Conservation (phyloP, 495 filamentous ascomycete genomes). For the Podospora anserina region DNA sequence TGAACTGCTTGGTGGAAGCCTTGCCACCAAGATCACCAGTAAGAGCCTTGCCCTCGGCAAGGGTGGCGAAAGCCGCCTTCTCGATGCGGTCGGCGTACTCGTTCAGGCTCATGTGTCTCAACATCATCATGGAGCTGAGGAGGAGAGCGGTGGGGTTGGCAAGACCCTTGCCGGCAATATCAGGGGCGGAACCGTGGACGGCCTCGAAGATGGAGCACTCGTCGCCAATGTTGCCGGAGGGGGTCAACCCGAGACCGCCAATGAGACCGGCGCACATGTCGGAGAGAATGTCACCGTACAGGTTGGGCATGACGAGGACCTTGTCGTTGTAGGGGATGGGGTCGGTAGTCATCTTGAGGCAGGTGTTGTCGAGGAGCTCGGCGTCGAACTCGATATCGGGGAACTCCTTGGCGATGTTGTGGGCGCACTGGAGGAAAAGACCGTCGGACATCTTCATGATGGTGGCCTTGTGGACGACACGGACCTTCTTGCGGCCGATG, state of each 20-base stretch:
- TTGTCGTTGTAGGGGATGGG: conserved; percentile 96
- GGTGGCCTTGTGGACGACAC: conserved; percentile 97
- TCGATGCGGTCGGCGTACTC: conserved; percentile 85
- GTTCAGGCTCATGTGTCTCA: conserved; percentile 93
- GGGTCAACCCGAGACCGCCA: conserved; percentile 93
- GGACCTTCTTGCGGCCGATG: conserved; percentile 90
- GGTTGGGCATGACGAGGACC: conserved; percentile 98
- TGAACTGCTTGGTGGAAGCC: conserved; percentile 88
- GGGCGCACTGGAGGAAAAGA: conserved; percentile 86
- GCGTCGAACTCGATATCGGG: conserved; percentile 91
- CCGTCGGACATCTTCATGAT: conserved; percentile 99
- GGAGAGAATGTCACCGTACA: conserved; percentile 98
- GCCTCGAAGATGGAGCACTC: conserved; percentile 99
- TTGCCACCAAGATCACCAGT: conserved; percentile 95
- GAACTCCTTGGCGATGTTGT: conserved; percentile 86
- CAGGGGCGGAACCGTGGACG: conserved; percentile 95
- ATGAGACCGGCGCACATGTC: conserved; percentile 99
- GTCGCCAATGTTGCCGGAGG: conserved; percentile 97
- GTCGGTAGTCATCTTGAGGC: conserved; percentile 95
- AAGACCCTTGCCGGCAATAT: conserved; percentile 93
- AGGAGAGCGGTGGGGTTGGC: conserved; percentile 95
- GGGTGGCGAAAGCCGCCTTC: conserved; percentile 87
- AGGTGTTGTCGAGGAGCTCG: conserved; percentile 97
- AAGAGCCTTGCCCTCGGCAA: conserved; percentile 92
- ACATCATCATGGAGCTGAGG: conserved; percentile 94